phyloP scores from a whole-genome alignment of 2,329 filamentous ascomycete species.

The Colletotrichum costaricense region DNA sequence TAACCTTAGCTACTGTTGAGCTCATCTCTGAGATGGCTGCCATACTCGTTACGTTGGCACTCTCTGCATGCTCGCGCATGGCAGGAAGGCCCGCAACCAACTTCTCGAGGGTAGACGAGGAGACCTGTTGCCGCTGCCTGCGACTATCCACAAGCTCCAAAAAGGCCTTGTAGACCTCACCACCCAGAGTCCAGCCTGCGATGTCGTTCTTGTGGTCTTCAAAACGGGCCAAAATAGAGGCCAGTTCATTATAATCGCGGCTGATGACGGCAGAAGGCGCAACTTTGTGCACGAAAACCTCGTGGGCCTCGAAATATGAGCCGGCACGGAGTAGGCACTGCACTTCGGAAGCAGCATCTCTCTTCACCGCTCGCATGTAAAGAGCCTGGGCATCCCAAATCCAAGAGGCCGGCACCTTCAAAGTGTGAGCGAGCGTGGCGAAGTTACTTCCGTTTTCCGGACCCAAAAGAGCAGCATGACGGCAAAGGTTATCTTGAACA shows the following conservation, averaged over 20 bases:
- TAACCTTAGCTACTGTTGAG: conserved; percentile 75
- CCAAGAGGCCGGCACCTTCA: conserved; percentile 81
- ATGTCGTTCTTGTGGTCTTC: conserved; percentile 70
- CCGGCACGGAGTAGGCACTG: conserved; percentile 83
- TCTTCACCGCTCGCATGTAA: conserved; percentile 79
- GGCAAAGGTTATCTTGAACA: conserved; percentile 79
- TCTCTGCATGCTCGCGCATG: conserved; percentile 58
- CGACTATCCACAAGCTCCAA: conserved; percentile 61
- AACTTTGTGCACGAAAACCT: conserved; percentile 82
- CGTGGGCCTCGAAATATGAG: conserved; percentile 84
- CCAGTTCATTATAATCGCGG: conserved; percentile 79
- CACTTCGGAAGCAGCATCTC: conserved; percentile 78
- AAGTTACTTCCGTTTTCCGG: conserved; percentile 67
- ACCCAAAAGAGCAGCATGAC: conserved; percentile 76
- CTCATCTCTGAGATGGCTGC: conserved; percentile 89
- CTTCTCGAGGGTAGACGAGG: conserved; percentile 63
- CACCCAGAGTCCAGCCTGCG: conserved; percentile 81
- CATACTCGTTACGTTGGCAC: conserved; percentile 62
- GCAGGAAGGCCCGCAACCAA: conserved; percentile 67
- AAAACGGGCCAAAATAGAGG: conserved; percentile 78
- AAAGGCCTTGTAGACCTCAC: conserved; percentile 79
- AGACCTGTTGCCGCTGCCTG: conserved; percentile 50
- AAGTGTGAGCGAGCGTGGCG: conserved; percentile 68
- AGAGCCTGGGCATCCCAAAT: conserved; percentile 89
- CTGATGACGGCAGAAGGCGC: conserved; percentile 86